Evolutionary conservation across 441 rosid species (phyloP), one percentile per base, ranked within the genome.

Genomic region (Corymbia citriodora): DNA sequence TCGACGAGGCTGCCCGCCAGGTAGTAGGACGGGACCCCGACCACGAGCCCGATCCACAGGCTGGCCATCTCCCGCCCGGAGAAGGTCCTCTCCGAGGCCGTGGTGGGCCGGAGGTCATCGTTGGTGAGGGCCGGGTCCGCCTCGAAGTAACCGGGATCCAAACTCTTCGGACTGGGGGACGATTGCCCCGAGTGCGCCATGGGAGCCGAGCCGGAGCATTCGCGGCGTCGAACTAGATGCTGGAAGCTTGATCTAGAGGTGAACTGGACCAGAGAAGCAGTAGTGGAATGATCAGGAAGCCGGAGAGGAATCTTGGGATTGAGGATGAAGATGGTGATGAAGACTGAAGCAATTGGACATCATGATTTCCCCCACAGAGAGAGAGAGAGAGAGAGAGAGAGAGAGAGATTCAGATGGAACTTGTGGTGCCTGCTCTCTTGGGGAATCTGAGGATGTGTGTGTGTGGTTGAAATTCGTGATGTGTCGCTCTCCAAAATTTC

Each of bases 11-110:
- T 95, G 0, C 98, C 99, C 3, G 99, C 99, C 23, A 98, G 91
- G 94, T 96, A 96, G 88, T 95, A 98, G 1, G 99, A 81, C 52
- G 99, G 99, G 23, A 98, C 99, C 52, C 99, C 99, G 36, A 96
- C 98, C 23, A 97, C 99, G 9, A 98, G 98, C 49, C 99, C 99
- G 36, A 98, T 94, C 99, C 99, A 98, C 29, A 96, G 94, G 92
- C 98, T 94, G 40, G 99, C 96, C 97, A 97, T 95, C 91, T 97
- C 99, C 93, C 92, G 93, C 89, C 97, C 94, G 3, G 97, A 93
- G 92, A 94, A 95, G 68, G 97, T 96, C 89, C 99, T 93, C 68
- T 95, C 95, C 68, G 87, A 88, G 19, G 93, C 93, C 79, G 90
- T 88, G 10, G 99, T 95, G 11, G 99, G 99, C 86, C 94, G 96